Evolutionary conservation across 1,284 basidiomycete genomes (phyloP), one percentile per base, ranked within the genome.

Genomic region (Ganoderma lingzhi): DNA sequence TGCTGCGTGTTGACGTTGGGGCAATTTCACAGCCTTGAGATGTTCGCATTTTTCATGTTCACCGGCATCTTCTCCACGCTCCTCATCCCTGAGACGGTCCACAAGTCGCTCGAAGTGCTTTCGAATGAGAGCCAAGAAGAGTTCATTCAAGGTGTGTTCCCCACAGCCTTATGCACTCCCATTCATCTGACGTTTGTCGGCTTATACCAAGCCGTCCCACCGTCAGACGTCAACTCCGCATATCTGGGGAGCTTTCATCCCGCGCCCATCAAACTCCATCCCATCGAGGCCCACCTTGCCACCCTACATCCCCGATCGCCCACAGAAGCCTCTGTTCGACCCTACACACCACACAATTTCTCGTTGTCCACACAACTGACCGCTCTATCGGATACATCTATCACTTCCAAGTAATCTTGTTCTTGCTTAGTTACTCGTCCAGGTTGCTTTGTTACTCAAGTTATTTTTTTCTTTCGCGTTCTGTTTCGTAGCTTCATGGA

Each of bases 1-100:
- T 19, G 30, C 37, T 6, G 23, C 19, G 48, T 17, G 68, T 67
- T 76, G 58, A 70, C 63, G 41, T 65, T 66, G 8, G 56, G 12
- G 32, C 19, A 63, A 14, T 64, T 39, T 44, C 68, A 17, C 67
- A 88, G 89, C 72, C 79, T 93, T 32, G 85, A 93, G 80, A 88
- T 93, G 72, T 92, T 93, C 71, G 90, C 91, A 2, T 80, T 92
- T 69, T 94, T 94, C 87, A 94, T 94, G 91, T 82, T 94, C 71
- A 93, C 91, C 0, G 93, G 93, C 72, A 85, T 94, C 74, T 85
- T 90, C 82, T 91, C 93, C 6, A 94, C 93, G 1, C 82, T 94
- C 62, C 85, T 95, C 53, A 80, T 94, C 23, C 90, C 91, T 48
- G 94, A 95, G 84, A 95, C 94, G 48, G 95, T 89, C 81, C 83